Percentiles rank a stretch among this genome's conserved stretches.
Conservation (phyloP, 257 asterid genomes). For the Solanum chilense region DNA sequence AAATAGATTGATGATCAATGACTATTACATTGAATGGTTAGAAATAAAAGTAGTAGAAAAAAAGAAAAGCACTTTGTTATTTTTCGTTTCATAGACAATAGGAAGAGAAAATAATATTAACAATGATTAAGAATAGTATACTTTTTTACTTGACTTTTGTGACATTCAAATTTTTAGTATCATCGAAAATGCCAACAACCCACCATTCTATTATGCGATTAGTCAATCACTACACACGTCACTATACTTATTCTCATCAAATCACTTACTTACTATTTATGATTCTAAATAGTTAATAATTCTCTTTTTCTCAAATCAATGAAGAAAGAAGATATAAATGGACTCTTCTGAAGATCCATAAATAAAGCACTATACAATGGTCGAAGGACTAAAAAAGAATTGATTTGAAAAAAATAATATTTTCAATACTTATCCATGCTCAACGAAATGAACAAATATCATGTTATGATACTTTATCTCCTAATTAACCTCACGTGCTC, state of each 20-base stretch:
- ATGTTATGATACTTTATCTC: background rate
- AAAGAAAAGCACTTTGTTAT: background rate
- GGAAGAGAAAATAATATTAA: background rate
- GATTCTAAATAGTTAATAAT: background rate
- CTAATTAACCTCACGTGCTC: background rate
- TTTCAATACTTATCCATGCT: background rate
- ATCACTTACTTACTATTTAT: background rate
- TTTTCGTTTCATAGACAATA: too few species aligned
- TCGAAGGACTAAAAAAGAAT: background rate
- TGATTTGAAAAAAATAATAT: background rate
- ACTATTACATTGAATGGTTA: background rate
- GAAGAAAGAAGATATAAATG: background rate
- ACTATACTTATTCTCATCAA: background rate
- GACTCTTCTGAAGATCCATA: background rate
- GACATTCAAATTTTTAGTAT: background rate
- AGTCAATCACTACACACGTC: background rate
- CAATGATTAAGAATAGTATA: background rate
- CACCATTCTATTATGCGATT: background rate
- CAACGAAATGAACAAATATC: rapidly evolving
- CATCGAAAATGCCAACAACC: background rate
- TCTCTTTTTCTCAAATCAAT: background rate
- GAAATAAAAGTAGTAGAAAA: background rate
- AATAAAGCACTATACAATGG: background rate
- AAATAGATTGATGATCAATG: background rate
- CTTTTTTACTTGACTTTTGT: background rate